Evolutionary conservation across 2,329 filamentous ascomycete species (phyloP).

Genomic region (Aspergillus sp.): DNA sequence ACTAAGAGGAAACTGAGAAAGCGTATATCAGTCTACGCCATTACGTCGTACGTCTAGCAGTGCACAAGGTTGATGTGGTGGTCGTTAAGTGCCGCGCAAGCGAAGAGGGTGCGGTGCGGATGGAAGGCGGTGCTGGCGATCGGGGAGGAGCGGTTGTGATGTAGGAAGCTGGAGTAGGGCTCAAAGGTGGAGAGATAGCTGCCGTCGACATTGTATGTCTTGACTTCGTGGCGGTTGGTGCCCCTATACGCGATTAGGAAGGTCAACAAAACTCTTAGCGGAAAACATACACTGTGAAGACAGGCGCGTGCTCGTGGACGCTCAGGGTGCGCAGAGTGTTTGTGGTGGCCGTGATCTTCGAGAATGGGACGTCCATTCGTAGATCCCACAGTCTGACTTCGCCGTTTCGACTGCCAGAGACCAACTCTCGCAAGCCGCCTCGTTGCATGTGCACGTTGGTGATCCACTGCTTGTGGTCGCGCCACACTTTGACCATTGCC

Average conservation of each 20-base stretch:
- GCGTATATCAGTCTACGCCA: neutral
- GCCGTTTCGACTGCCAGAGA: conserved; percentile 88
- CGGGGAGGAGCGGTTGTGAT: conserved; percentile 76
- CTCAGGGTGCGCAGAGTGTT: conserved; percentile 83
- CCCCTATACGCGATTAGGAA: conserved; percentile 61
- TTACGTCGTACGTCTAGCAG: conserved; percentile 49
- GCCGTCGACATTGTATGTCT: conserved; percentile 88
- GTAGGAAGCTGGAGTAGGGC: conserved; percentile 86
- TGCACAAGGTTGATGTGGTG: conserved; percentile 88
- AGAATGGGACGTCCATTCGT: conserved; percentile 77
- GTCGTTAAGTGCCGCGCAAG: conserved; percentile 83
- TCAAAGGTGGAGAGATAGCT: conserved; percentile 80
- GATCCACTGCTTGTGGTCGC: conserved; percentile 94
- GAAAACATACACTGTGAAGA: conserved; percentile 84
- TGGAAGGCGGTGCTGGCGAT: conserved; percentile 93
- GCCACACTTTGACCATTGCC: conserved; percentile 96
- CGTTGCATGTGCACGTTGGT: conserved; percentile 96
- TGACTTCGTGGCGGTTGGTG: conserved; percentile 83
- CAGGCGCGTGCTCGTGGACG: conserved; percentile 93
- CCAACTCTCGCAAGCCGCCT: conserved; percentile 86
- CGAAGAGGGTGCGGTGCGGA: conserved; percentile 89
- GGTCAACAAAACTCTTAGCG: conserved; percentile 21
- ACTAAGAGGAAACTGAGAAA: neutral
- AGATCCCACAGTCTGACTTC: conserved; percentile 97
- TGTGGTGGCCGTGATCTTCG: conserved; percentile 73